phyloP scores from a whole-genome alignment of 2,329 filamentous ascomycete genomes.

The Ascochyta fabae region DNA sequence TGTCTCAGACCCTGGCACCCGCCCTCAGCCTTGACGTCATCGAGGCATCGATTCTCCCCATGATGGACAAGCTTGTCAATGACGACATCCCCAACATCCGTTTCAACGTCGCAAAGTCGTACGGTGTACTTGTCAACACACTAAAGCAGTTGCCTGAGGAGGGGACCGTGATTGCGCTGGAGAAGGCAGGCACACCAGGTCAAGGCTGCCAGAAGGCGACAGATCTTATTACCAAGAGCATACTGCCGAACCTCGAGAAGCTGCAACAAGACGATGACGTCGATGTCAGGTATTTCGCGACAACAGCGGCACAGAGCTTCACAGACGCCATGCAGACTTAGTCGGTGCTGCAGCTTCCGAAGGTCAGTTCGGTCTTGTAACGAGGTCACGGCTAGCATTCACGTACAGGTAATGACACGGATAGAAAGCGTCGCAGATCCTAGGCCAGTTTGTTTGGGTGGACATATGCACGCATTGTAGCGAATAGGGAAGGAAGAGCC shows the following conservation, averaged over 20 bases:
- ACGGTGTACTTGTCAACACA: slow-evolving; percentile 86
- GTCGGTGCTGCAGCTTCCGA: slow-evolving; percentile 19
- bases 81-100: slow-evolving; percentile 99
- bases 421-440: slow-evolving; percentile 22
- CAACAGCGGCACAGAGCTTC: slow-evolving; percentile 73
- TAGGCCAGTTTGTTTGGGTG: slow-evolving; percentile 24
- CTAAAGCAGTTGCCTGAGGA: slow-evolving; percentile 88
- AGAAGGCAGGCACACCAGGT: slow-evolving; percentile 72
- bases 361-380: slow-evolving; percentile 17
- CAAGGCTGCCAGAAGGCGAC: slow-evolving; percentile 72
- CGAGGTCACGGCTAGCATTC: slow-evolving; percentile 40
- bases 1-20: slow-evolving; percentile 81
- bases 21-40: slow-evolving; percentile 95
- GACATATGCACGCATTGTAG: slow-evolving; percentile 29
- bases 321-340: slow-evolving; percentile 51
- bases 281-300: slow-evolving; percentile 97
- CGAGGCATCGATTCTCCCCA: slow-evolving; percentile 89
- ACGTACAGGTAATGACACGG: slow-evolving; percentile 38
- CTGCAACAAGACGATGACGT: slow-evolving; percentile 97
- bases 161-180: slow-evolving; percentile 82
- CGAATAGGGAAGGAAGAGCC: slow-evolving; percentile 17
- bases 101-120: slow-evolving; percentile 99
- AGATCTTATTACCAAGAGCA: slow-evolving; percentile 82
- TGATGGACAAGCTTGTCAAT: slow-evolving; percentile 90
- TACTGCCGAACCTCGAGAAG: slow-evolving; percentile 91